Evolutionary conservation across 768 basidiomycete species (phyloP).

Genomic region (Butyriboletus loyo): DNA sequence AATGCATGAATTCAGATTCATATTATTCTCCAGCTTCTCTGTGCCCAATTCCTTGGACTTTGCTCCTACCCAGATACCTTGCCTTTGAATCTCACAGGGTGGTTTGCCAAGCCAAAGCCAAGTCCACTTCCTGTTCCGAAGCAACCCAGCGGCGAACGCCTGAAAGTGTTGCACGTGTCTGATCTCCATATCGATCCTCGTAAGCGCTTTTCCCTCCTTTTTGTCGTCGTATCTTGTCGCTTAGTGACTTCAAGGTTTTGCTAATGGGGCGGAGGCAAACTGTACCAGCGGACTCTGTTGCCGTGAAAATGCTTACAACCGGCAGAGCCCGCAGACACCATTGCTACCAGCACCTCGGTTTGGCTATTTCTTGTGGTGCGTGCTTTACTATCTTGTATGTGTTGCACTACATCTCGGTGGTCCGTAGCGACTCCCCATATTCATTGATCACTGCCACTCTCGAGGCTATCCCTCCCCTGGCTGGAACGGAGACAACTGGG

Average conservation of each 20-base stretch:
- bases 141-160: slow-evolving; percentile 57
- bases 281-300: slow-evolving; percentile 70
- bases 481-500: slow-evolving; percentile 56
- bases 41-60: slow-evolving; percentile 53
- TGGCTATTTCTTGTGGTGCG: slow-evolving; percentile 59
- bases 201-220: slow-evolving; percentile 25
- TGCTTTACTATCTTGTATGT: neutral
- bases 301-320: slow-evolving; percentile 51
- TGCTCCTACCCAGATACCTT: slow-evolving; percentile 58
- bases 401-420: neutral
- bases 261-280: slow-evolving; percentile 69
- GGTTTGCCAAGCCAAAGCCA: slow-evolving; percentile 80
- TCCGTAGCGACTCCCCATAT: slow-evolving; percentile 57
- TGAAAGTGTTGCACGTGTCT: slow-evolving; percentile 75
- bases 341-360: slow-evolving; percentile 64
- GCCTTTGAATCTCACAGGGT: slow-evolving; percentile 59
- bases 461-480: slow-evolving; percentile 63
- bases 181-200: slow-evolving; percentile 77
- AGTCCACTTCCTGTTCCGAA: slow-evolving; percentile 57
- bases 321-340: slow-evolving; percentile 45
- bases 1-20: neutral
- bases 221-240: neutral
- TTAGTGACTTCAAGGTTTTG: slow-evolving; percentile 46
- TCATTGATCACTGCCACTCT: slow-evolving; percentile 58
- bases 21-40: slow-evolving; percentile 44